Conservation (phyloP, 345 rosid genomes). For the Citrus australasica region DNA sequence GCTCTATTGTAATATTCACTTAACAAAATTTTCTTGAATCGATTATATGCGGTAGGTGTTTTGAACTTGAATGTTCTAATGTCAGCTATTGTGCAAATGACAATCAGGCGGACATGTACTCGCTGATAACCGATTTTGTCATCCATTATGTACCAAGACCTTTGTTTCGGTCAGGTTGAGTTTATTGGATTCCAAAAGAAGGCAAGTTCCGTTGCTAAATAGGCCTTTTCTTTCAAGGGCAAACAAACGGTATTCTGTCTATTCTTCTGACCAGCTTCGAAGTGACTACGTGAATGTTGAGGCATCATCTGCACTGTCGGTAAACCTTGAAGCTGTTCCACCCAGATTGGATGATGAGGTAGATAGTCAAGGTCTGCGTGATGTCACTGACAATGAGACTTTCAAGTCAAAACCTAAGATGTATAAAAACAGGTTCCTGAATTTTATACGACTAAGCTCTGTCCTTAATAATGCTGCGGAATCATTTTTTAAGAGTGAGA, state of each 20-base stretch:
- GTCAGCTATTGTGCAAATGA: not conserved
- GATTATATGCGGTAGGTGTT: not conserved
- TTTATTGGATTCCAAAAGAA: slow-evolving; percentile 21
- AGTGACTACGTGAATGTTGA: slow-evolving; percentile 36
- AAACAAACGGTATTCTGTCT: slow-evolving; percentile 26
- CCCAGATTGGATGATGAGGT: slow-evolving; percentile 27
- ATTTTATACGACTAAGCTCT: slow-evolving; percentile 65
- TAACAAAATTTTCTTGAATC: not conserved
- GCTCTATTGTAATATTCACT: not conserved
- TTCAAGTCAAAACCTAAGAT: slow-evolving; percentile 36
- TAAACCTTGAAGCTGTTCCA: slow-evolving; percentile 34
- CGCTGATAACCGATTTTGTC: slow-evolving; percentile 11
- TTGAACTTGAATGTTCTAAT: not conserved
- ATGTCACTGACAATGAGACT: slow-evolving; percentile 21
- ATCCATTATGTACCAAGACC: slow-evolving; percentile 18
- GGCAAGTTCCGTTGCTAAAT: slow-evolving; percentile 19
- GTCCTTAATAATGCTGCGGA: slow-evolving; percentile 71
- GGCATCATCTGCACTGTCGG: slow-evolving; percentile 26
- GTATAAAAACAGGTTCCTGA: slow-evolving; percentile 73
- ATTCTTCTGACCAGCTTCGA: slow-evolving; percentile 44
- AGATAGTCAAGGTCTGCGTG: slow-evolving; percentile 17
- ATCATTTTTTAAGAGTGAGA: slow-evolving; percentile 90
- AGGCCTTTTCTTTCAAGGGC: slow-evolving; percentile 19
- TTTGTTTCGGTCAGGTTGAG: slow-evolving; percentile 24
- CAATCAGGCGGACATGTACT: slow-evolving; percentile 32